Conservation (phyloP, 2,329 filamentous ascomycete species). For the Tolypocladium endophyticum region DNA sequence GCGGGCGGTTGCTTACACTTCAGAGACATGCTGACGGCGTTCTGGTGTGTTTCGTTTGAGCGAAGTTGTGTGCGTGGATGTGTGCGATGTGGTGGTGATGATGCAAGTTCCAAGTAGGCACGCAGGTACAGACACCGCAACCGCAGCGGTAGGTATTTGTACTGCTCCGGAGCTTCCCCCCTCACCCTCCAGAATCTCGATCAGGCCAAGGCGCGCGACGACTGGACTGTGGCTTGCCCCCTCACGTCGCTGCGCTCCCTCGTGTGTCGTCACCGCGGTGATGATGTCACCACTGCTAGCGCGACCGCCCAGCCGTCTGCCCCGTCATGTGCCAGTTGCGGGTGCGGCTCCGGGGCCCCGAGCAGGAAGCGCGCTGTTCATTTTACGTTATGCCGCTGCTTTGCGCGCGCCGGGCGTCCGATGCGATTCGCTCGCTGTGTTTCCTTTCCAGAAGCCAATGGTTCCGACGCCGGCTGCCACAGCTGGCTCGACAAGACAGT, state of each 20-base stretch:
- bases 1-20: slow-evolving; percentile 45
- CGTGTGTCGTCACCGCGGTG: slow-evolving; percentile 6
- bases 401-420: background rate
- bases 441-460: too few species aligned
- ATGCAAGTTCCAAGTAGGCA: slow-evolving; percentile 1
- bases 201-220: slow-evolving; percentile 4
- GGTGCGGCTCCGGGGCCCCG: too few species aligned
- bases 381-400: background rate
- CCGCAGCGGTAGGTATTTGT: background rate
- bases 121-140: background rate
- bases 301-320: background rate
- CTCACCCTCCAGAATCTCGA: slow-evolving; percentile 9
- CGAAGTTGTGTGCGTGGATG: background rate
- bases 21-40: slow-evolving; percentile 41
- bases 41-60: background rate
- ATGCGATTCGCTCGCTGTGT: too few species aligned
- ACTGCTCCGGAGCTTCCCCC: background rate
- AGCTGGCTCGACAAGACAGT: too few species aligned
- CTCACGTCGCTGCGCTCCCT: background rate
- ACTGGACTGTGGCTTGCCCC: background rate
- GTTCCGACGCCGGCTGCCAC: too few species aligned
- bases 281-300: slow-evolving; percentile 22
- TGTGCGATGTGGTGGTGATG: slow-evolving; percentile 1
- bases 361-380: too few species aligned
- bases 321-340: too few species aligned